Conservation (phyloP, 176 grass and related monocot species). For the Avena insularis region DNA sequence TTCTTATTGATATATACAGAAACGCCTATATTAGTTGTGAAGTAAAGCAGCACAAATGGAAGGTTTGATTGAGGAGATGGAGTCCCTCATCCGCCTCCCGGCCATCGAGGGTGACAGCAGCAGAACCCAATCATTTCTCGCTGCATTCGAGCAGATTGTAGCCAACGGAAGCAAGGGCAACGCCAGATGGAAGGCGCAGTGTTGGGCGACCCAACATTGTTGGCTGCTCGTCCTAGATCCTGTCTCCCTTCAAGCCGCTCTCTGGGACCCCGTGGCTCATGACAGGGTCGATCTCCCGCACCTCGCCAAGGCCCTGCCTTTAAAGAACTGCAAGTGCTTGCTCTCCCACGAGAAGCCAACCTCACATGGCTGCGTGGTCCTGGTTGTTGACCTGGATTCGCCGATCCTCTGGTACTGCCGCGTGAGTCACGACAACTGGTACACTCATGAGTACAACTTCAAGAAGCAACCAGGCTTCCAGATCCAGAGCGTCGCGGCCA, state of each 20-base stretch:
- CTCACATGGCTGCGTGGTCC: neutral
- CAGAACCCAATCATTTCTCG: neutral
- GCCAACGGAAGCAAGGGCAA: neutral
- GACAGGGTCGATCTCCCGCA: neutral
- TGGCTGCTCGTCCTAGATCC: neutral
- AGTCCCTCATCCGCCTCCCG: no score
- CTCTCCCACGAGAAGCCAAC: neutral
- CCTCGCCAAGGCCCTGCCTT: neutral
- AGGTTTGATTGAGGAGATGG: no score
- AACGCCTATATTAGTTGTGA: no score
- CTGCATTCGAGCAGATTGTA: neutral
- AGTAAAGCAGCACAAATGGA: no score
- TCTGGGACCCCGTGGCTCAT: neutral
- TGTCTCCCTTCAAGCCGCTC: neutral
- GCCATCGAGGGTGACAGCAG: neutral
- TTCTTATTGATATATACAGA: no score
- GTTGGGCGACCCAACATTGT: neutral
- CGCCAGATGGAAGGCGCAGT: no score
- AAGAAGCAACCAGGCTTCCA: no score
- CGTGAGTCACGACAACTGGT: no score
- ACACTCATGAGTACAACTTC: no score
- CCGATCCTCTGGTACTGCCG: neutral
- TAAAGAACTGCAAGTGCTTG: neutral
- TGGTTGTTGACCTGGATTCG: neutral
- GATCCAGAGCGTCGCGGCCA: no score